Percentiles rank a stretch among this genome's conserved stretches.
Conservation (phyloP, 352 stramenopile species). For the Phytophthora europaea region DNA sequence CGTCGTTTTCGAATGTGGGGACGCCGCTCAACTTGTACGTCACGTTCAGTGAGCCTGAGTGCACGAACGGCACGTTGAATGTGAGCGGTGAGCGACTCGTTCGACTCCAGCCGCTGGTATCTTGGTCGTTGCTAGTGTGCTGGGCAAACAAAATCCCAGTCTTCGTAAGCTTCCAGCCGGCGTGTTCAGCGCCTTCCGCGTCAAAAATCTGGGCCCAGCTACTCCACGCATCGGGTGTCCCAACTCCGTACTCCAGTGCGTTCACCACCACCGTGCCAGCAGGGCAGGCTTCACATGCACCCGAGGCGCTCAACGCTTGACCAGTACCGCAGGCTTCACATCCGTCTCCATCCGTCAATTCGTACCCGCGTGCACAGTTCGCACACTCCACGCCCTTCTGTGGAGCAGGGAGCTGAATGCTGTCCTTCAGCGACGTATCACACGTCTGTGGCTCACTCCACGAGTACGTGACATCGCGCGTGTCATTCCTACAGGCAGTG, state of each 20-base stretch:
- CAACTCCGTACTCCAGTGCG: slow-evolving; percentile 56
- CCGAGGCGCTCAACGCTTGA: slow-evolving; percentile 36
- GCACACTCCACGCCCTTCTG: slow-evolving; percentile 57
- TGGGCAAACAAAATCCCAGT: slow-evolving; percentile 62
- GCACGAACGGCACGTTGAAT: slow-evolving; percentile 67
- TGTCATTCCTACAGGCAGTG: slow-evolving; percentile 62
- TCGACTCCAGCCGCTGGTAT: slow-evolving; percentile 33
- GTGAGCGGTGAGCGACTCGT: slow-evolving; percentile 52
- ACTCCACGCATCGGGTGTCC: slow-evolving; percentile 66
- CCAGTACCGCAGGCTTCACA: slow-evolving; percentile 58
- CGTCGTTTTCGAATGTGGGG: slow-evolving; percentile 70
- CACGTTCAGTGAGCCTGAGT: slow-evolving; percentile 67
- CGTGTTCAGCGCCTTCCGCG: slow-evolving; percentile 37
- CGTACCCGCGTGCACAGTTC: slow-evolving; percentile 61
- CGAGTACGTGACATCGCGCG: slow-evolving; percentile 65
- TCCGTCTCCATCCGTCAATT: slow-evolving; percentile 45
- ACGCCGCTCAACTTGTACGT: slow-evolving; percentile 75
- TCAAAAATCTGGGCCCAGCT: slow-evolving; percentile 73
- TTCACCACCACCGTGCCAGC: slow-evolving; percentile 66
- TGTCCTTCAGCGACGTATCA: slow-evolving; percentile 49
- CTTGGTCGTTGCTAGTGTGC: slow-evolving; percentile 34
- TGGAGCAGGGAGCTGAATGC: slow-evolving; percentile 53
- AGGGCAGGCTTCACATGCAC: slow-evolving; percentile 54
- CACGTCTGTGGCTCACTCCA: slow-evolving; percentile 82
- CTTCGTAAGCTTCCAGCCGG: slow-evolving; percentile 77